Evolutionary conservation across 352 stramenopile species (phyloP), one percentile per base, ranked within the genome.

Genomic region (Phytopythium aichiense): DNA sequence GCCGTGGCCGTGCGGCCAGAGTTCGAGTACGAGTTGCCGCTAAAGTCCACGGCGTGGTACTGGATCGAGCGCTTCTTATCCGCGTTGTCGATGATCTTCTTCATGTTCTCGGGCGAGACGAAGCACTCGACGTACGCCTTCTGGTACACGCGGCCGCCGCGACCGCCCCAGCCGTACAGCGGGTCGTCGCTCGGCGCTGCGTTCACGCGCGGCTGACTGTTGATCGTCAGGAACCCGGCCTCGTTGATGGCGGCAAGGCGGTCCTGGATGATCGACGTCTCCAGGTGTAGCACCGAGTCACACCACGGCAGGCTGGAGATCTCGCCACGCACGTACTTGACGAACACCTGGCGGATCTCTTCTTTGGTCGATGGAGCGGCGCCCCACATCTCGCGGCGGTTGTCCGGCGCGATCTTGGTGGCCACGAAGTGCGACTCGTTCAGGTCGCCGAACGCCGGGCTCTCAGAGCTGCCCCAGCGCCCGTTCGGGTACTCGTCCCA

Each of bases 91-190:
- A 97, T 97, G 62, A 97, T 88, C 64, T 88, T 89, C 71, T 93
- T 94, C 72, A 97, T 86, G 64, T 93, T 92, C 58, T 96, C 83
- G 7, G 96, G 96, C 57, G 89, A 98, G 56, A 97, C 89, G 72
- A 99, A 99, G 74, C 95, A 99, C 81, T 99, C 97, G 61, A 98
- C 91, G 76, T 99, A 99, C 25, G 95, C 96, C 80, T 99, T 99
- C 76, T 99, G 97, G 79, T 99, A 99, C 42, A 99, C 96, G 51
- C 87, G 89, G 37, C 97, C 97, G 57, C 95, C 95, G 28, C 78
- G 72, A 13, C 96, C 96, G 63, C 97, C 97, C 97, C 97, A 99
- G 38, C 97, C 97, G 82, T 99, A 99, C 52, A 93, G 75, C 28
- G 81, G 76, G 61, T 99, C 87, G 50, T 94, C 86, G 30, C 91